Evolutionary conservation across 2,329 filamentous ascomycete species (phyloP).

Genomic region (Ophiocordyceps camponoti-leonardi): DNA sequence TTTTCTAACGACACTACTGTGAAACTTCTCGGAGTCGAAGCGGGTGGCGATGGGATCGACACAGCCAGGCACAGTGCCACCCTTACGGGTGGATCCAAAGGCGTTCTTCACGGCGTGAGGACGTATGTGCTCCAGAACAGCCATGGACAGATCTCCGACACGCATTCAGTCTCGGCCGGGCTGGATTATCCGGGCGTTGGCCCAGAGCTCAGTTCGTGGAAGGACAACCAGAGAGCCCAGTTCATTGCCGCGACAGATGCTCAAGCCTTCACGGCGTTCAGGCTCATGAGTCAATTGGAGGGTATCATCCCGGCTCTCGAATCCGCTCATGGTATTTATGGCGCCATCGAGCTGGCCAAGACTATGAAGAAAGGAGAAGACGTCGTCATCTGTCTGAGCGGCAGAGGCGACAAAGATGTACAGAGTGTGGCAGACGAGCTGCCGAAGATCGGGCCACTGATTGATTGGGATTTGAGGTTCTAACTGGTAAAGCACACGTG

Average conservation of each 20-base stretch:
- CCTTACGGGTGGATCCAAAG: constrained; percentile 69
- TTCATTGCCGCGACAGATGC: constrained; percentile 88
- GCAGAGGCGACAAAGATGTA: constrained; percentile 94
- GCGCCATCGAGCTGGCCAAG: constrained; percentile 80
- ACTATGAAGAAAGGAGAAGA: constrained; percentile 79
- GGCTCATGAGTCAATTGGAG: constrained; percentile 69
- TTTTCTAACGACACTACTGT: constrained; percentile 76
- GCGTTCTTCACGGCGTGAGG: constrained; percentile 86
- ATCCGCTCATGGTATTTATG: constrained; percentile 81
- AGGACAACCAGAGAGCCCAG: constrained; percentile 70
- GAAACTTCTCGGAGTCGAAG: constrained; percentile 84
- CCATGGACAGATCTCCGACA: constrained; percentile 86
- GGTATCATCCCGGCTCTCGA: constrained; percentile 95
- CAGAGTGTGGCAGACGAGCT: constrained; percentile 94
- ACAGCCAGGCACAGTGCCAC: constrained; percentile 78
- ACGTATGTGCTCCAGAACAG: constrained; percentile 91
- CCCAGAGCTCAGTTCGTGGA: constrained; percentile 83
- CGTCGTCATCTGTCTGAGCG: constrained; percentile 84
- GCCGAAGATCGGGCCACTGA: constrained; percentile 72
- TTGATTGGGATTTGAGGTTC: constrained; percentile 56
- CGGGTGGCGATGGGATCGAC: constrained; percentile 81
- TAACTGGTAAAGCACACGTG: constrained; percentile 12
- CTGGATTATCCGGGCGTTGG: constrained; percentile 96
- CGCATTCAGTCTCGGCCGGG: constrained; percentile 90
- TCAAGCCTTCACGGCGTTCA: constrained; percentile 77